These are phyloP conservation scores for Apiotrichum porosum DNA, from an alignment of 1,284 basidiomycete genomes.

Conservation along the genomic window DNA sequence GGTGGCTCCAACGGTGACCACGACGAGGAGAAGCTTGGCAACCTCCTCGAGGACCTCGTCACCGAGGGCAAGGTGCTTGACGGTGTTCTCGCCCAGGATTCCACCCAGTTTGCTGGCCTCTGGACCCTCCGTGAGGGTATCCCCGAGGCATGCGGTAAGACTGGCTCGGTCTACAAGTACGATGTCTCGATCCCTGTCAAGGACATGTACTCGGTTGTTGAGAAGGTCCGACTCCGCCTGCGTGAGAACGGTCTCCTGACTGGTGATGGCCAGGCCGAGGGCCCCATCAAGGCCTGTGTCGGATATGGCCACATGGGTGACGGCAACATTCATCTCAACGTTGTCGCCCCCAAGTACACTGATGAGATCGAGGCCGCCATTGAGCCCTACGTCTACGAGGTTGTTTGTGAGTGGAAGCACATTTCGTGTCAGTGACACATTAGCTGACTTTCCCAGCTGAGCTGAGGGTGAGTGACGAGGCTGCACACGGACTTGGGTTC, in stretches of 20 bases:
- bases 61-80: constrained; percentile 77
- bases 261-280: constrained; percentile 54
- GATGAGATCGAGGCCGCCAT: constrained; percentile 78
- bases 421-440: no score
- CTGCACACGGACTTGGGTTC: no score
- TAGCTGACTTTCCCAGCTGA: constrained; percentile 25
- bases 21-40: constrained; percentile 91
- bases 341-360: constrained; percentile 78
- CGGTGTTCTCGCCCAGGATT: constrained; percentile 88
- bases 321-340: constrained; percentile 92
- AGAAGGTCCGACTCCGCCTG: constrained; percentile 70
- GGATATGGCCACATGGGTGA: constrained; percentile 98
- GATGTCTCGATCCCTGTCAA: constrained; percentile 88
- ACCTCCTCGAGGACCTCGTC: constrained; percentile 74
- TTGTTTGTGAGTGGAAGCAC: constrained; percentile 55
- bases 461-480: no score
- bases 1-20: constrained; percentile 91
- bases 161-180: constrained; percentile 96
- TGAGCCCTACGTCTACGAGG: constrained; percentile 94
- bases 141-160: constrained; percentile 88
- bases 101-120: constrained; percentile 79
- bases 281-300: constrained; percentile 70
- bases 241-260: constrained; percentile 66
- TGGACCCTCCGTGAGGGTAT: constrained; percentile 95
- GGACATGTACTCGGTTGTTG: constrained; percentile 85